Evolutionary conservation across 2,329 filamentous ascomycete species (phyloP), one percentile per base, ranked within the genome.

Genomic region (Microdochium nivale): DNA sequence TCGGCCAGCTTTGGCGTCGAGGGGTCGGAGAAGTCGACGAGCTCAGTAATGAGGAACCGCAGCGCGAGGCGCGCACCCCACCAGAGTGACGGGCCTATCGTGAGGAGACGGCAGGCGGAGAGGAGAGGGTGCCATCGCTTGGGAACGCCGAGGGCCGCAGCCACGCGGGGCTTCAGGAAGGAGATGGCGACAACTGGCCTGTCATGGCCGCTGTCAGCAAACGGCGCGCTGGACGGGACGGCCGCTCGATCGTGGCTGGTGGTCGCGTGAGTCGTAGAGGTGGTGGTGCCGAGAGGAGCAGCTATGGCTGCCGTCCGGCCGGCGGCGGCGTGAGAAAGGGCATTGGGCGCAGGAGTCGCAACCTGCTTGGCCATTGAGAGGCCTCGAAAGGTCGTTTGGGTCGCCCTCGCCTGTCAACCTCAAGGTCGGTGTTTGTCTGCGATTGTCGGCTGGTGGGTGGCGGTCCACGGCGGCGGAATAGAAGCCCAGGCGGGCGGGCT

Each of bases 61-160:
- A 88, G 75, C 16, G 80, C 78, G 59, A 83, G 86, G 51, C 84
- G 81, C 54, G 88, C 62, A 14, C 83, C 87, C 83, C 84, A 90
- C 78, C 79, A 87, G 47, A 83, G 73, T 49, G 85, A 84, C 16
- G 88, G 87, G 23, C 78, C 75, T 50, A 87, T 82, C 54, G 86
- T 89, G 55, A 87, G 70, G 24, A 86, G 80, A n/a, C 88, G 83
- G 59, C 86, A 84, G 55, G 85, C 73, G 56, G 90, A 81, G 51
- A 92, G 77, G 53, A 85, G 84, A 43, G 86, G 74, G 65, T 91
- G 84, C 84, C 87, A 92, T 55, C 76, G 76, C 55, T 76, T 76
- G 51, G 86, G 83, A 16, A 94, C 81, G 49, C 88, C 87, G 47
- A 92, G 77, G 30, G 89, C 79, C 59, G 90, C 86, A 56, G 88